Evolutionary conservation across 305 asterid genomes (phyloP).

Genomic region (Euphrasia arctica): DNA sequence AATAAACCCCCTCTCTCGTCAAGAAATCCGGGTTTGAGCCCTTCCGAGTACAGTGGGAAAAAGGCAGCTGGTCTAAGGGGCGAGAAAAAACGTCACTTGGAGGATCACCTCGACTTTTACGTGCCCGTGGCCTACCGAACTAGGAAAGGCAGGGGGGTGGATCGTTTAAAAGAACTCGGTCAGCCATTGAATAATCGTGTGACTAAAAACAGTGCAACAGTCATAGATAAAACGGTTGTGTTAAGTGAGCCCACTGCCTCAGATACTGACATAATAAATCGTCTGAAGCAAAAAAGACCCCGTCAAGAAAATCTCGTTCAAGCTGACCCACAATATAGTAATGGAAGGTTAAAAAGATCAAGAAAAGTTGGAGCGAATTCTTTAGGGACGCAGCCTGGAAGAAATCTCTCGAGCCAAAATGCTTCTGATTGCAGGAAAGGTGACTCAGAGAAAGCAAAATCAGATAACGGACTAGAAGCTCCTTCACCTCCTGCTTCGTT

Average conservation of each 20-base stretch:
- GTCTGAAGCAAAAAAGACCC: conserved; percentile 33
- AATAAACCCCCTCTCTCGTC: conserved; percentile 24
- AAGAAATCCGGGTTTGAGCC: conserved; percentile 39
- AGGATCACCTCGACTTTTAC: conserved; percentile 37
- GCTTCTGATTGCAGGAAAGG: conserved; percentile 27
- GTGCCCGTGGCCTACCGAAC: conserved; percentile 71
- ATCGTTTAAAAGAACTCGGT: conserved; percentile 30
- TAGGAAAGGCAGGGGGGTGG: conserved; percentile 36
- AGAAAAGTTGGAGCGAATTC: conserved; percentile 20
- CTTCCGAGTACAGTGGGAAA: conserved; percentile 24
- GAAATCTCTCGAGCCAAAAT: conserved; percentile 3
- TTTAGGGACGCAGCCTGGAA: conserved; percentile 15
- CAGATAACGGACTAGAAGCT: conserved; percentile 36
- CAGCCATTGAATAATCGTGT: conserved; percentile 26
- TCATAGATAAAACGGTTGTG: conserved; percentile 33
- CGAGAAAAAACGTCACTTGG: conserved; percentile 28
- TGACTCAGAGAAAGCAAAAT: conserved; percentile 32
- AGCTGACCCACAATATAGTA: conserved; percentile 26
- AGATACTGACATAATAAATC: background rate
- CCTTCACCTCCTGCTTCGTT: conserved; percentile 52
- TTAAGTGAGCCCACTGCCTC: conserved; percentile 21
- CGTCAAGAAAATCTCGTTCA: conserved; percentile 25
- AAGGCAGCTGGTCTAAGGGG: conserved; percentile 27
- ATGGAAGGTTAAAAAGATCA: conserved; percentile 40
- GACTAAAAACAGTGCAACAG: conserved; percentile 33